Evolutionary conservation across 148 eudicot genomes (phyloP).

Genomic region (Bassia scoparia): DNA sequence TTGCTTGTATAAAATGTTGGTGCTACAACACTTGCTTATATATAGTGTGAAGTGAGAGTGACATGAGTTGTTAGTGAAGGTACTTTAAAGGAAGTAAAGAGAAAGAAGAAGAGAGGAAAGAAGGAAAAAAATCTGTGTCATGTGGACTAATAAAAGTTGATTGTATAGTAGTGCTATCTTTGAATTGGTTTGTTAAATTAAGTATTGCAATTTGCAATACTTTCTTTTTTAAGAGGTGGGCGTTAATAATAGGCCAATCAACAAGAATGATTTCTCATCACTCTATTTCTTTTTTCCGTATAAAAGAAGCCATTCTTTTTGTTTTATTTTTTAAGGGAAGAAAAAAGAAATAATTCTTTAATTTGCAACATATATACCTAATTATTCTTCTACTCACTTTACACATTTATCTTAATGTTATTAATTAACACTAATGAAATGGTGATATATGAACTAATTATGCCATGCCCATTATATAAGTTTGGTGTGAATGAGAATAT

Average conservation of each 20-base stretch:
- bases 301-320: no score
- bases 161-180: conserved; percentile 9
- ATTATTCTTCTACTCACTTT: no score
- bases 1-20: not conserved
- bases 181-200: not conserved
- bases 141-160: not conserved
- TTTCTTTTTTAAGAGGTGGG: not conserved
- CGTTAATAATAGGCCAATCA: not conserved
- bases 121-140: not conserved
- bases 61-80: not conserved
- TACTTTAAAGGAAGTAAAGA: conserved; percentile 19
- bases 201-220: not conserved
- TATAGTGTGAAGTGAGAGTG: conserved; percentile 3
- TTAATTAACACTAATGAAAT: no score
- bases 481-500: no score
- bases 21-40: not conserved
- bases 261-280: no score
- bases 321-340: no score
- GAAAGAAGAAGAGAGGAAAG: not conserved
- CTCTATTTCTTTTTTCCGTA: no score
- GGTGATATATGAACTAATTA: no score
- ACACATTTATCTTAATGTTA: no score
- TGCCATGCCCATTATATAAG: no score
- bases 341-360: no score
- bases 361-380: no score